These are phyloP conservation scores for Nitzschia sp. DNA, from an alignment of 108 stramenopile species.

Conservation along the genomic window DNA sequence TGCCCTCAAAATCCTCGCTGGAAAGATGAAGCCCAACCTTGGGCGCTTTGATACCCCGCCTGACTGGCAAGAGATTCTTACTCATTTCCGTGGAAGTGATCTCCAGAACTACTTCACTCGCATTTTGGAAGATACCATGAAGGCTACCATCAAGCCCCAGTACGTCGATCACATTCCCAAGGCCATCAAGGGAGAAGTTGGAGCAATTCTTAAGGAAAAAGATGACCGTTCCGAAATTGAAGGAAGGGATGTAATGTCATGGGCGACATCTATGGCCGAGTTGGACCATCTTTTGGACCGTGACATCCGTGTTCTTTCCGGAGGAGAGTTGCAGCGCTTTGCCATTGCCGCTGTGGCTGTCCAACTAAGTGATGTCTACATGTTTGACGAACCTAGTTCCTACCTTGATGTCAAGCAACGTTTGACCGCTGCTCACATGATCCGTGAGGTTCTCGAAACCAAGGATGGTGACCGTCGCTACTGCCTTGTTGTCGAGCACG, in stretches of 20 bases:
- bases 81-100: constrained; percentile 96
- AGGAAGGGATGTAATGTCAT: constrained; percentile 68
- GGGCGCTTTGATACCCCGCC: constrained; percentile 92
- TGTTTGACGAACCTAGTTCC: constrained; percentile 99
- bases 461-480: constrained; percentile 80
- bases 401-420: constrained; percentile 99
- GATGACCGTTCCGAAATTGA: constrained; percentile 78
- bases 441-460: constrained; percentile 83
- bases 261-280: constrained; percentile 80
- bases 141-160: constrained; percentile 99
- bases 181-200: constrained; percentile 83
- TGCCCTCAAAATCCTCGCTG: constrained; percentile 95
- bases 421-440: constrained; percentile 94
- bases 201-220: constrained; percentile 83
- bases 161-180: constrained; percentile 98
- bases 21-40: constrained; percentile 98
- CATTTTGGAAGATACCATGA: constrained; percentile 96
- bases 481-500: constrained; percentile 98
- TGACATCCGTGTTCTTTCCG: constrained; percentile 89
- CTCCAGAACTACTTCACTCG: constrained; percentile 99
- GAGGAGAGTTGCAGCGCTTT: constrained; percentile 98
- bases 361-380: constrained; percentile 95
- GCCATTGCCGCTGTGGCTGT: constrained; percentile 93
- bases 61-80: constrained; percentile 97
- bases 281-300: constrained; percentile 91